Base-by-base conservation (phyloP, 129 eudicot species). In the Scalesia atractyloides region DNA sequence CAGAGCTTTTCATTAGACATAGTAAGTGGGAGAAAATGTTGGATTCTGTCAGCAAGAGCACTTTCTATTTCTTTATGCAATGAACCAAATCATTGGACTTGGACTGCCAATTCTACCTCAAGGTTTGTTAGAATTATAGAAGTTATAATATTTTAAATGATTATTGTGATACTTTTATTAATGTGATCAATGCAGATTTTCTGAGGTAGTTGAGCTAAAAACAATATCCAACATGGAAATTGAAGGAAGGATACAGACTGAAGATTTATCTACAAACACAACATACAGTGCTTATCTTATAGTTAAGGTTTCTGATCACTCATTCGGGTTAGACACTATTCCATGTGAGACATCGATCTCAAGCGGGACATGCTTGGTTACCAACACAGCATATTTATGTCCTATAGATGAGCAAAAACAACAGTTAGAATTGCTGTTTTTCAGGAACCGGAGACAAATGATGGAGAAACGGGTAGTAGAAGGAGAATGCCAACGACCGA, bases 251-350 rank as follows among this genome's bases (percentile, higher is more conserved):
- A 79, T 89, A 72, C 72, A 53, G 44, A 78, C 80, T 0, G 26
- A 77, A 71, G 59, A 52, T 22, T 70, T 89, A 47, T 86, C 91
- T 30, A 79, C 80, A 5, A 73, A 82, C 77, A 84, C 86, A 5
- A 81, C 68, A 36, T 89, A 89, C 1, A 84, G 82, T 2, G 87
- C 91, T 9, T 83, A 83, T 74, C 79, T 89, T 10, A 18, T 88
- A 4, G 66, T 79, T 14, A 80, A 86, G 62, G 64, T 86, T 9
- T 49, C 72, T 8, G 74, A 86, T 24, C 26, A 62, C 7, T 68
- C 91, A 56, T 89, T 75, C 33, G 96, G 96, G 49, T 82, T 89
- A 53, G 84, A 89, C 33, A 72, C 88, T 2, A 79, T 86, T 20
- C 86, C 96, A 39, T 78, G 75, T 0, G 91, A 86, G 68, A 68